phyloP scores from a whole-genome alignment of 352 stramenopile species.

The Pythium rishiriense region DNA sequence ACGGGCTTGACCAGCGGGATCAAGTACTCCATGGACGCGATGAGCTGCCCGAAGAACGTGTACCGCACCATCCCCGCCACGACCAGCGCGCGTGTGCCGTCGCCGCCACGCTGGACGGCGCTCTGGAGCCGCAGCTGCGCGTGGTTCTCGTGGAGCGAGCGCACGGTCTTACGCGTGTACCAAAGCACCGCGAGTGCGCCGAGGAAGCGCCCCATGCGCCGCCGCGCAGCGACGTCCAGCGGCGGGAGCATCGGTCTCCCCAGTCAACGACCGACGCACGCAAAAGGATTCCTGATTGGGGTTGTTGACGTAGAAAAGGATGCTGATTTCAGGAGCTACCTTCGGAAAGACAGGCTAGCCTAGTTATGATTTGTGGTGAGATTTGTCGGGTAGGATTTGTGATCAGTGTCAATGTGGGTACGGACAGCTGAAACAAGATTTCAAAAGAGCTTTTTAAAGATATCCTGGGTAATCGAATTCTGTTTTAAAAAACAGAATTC shows the following conservation, averaged over 20 bases:
- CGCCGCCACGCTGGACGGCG: conserved; percentile 7
- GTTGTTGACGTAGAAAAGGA: conserved; percentile 24
- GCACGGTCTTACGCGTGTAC: conserved; percentile 32
- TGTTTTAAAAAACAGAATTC: too few species aligned
- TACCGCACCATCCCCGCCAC: conserved; percentile 36
- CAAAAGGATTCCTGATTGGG: background rate
- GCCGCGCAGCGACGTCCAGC: conserved; percentile 12
- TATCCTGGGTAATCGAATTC: too few species aligned
- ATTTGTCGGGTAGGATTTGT: too few species aligned
- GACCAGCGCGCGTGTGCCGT: conserved; percentile 5
- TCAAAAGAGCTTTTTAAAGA: too few species aligned
- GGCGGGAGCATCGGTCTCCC: conserved; percentile 14
- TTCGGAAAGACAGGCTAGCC: too few species aligned
- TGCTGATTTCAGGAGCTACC: too few species aligned
- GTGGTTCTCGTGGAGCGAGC: conserved; percentile 29
- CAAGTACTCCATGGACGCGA: conserved; percentile 54
- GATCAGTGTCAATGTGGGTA: too few species aligned
- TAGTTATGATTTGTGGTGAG: too few species aligned
- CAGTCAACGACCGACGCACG: background rate
- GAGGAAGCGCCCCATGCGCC: conserved; percentile 28
- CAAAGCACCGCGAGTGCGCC: conserved; percentile 13
- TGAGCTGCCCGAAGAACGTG: conserved; percentile 48
- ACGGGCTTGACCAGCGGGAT: conserved; percentile 56
- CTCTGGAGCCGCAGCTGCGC: conserved; percentile 26
- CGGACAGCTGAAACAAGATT: too few species aligned